These are phyloP conservation scores for Chalara sp. DNA, from an alignment of 2,329 filamentous ascomycete genomes.

Conservation along the genomic window DNA sequence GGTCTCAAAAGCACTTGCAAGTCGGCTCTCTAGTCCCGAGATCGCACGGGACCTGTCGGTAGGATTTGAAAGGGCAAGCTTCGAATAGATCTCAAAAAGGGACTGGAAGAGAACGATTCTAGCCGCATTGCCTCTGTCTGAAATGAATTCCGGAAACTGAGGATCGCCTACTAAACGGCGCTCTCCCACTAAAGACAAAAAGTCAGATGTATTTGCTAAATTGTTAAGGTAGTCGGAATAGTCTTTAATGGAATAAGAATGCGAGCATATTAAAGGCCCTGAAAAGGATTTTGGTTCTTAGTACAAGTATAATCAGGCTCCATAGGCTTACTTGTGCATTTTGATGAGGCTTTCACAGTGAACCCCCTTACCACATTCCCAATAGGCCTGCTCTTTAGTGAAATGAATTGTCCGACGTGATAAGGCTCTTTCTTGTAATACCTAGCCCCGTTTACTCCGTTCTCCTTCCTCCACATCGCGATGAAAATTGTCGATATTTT, in stretches of 20 bases:
- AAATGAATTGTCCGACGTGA: slow-evolving; percentile 16
- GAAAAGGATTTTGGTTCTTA: too few relatives aligned
- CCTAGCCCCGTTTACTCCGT: slow-evolving; percentile 15
- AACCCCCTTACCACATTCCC: slow-evolving; percentile 15
- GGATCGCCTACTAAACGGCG: background rate
- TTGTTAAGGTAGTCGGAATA: too few relatives aligned
- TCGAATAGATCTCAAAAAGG: background rate
- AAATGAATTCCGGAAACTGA: background rate
- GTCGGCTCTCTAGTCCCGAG: background rate
- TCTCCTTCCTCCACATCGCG: slow-evolving; percentile 1
- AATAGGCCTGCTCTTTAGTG: slow-evolving; percentile 12
- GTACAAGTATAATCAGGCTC: too few relatives aligned
- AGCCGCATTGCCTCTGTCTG: background rate
- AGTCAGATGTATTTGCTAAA: too few relatives aligned
- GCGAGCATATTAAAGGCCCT: background rate
- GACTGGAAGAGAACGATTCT: background rate
- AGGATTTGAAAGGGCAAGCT: background rate
- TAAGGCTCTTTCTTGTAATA: slow-evolving; percentile 18
- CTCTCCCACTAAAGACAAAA: background rate
- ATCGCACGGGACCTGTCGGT: background rate
- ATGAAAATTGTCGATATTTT: slow-evolving; percentile 3
- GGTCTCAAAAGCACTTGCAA: background rate
- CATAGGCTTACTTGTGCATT: background rate
- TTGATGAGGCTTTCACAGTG: background rate
- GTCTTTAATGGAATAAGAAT: too few relatives aligned